A percentile compares a stretch with the other conserved stretches of the same genome.
Conservation (phyloP, 305 asterid genomes). For the Fraxinus floribunda region DNA sequence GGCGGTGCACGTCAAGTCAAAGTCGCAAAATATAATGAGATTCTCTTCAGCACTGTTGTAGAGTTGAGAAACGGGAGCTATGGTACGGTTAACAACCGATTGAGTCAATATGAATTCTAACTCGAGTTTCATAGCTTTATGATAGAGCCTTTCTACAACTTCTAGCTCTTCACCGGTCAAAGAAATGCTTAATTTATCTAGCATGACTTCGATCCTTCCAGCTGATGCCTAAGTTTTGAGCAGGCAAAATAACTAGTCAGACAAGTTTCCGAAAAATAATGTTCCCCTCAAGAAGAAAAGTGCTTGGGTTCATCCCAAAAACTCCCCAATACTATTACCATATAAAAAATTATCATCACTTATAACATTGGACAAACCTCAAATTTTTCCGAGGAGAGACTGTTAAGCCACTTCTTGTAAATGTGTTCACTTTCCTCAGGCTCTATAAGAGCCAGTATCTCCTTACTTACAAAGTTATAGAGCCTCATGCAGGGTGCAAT, state of each 20-base stretch:
- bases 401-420: conserved; percentile 63
- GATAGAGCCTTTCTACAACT: conserved; percentile 62
- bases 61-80: conserved; percentile 51
- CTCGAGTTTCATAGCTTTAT: conserved; percentile 61
- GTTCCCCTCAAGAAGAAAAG: conserved; percentile 6
- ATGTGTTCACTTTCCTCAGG: conserved; percentile 43
- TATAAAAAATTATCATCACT: conserved; percentile 12
- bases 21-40: conserved; percentile 51
- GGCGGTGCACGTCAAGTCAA: conserved; percentile 64
- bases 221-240: conserved; percentile 53
- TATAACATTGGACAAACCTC: conserved; percentile 42
- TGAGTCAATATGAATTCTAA: conserved; percentile 60
- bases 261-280: conserved; percentile 10
- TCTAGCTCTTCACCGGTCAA: conserved; percentile 72
- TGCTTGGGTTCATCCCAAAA: neutral
- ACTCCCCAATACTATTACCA: conserved; percentile 6
- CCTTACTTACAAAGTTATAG: conserved; percentile 49
- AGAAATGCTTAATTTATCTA: conserved; percentile 56
- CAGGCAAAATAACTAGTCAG: conserved; percentile 29
- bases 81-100: conserved; percentile 37
- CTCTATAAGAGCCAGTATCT: conserved; percentile 43
- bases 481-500: conserved; percentile 79
- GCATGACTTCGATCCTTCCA: conserved; percentile 59
- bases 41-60: conserved; percentile 34
- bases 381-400: conserved; percentile 50